These are phyloP conservation scores for Carex kokanica DNA, from an alignment of 176 grass and related monocot species.

Conservation along the genomic window DNA sequence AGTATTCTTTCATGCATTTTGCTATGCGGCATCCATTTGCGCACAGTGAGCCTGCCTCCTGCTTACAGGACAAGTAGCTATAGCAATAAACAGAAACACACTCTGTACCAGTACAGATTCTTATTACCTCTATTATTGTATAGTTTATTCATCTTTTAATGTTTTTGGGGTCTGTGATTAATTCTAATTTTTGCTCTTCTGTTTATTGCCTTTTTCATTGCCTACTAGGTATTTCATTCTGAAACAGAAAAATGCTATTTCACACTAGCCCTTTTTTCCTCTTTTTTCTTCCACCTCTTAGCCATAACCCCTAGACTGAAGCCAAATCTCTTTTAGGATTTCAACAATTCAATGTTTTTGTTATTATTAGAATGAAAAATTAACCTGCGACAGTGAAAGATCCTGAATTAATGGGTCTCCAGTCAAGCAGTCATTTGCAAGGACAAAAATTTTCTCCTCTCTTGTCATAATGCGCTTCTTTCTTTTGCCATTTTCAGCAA, in stretches of 20 bases:
- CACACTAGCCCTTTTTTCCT: slow-evolving; percentile 11
- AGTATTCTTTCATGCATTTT: slow-evolving; percentile 96
- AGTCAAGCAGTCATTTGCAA: slow-evolving; percentile 87
- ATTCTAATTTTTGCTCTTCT: neutral
- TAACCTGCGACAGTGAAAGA: slow-evolving; percentile 82
- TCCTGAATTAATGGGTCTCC: slow-evolving; percentile 81
- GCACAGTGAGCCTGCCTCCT: slow-evolving; percentile 84
- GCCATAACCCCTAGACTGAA: neutral
- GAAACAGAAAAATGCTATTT: slow-evolving; percentile 17
- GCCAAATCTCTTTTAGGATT: neutral
- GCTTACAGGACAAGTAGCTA: slow-evolving; percentile 31
- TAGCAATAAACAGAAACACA: slow-evolving; percentile 14
- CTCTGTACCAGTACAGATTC: neutral
- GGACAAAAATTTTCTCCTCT: slow-evolving; percentile 94
- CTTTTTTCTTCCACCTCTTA: neutral
- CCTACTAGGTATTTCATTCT: neutral
- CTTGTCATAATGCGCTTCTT: slow-evolving; percentile 88
- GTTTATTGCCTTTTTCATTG: neutral
- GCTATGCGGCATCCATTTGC: slow-evolving; percentile 83
- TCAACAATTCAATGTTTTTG: neutral
- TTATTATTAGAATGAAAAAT: slow-evolving; percentile 6
- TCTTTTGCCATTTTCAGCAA: slow-evolving; percentile 64
- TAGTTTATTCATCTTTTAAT: neutral
- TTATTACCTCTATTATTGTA: slow-evolving; percentile 3
- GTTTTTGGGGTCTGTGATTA: neutral